These are phyloP conservation scores for Nicotiana sylvestris DNA, from an alignment of 257 asterid species.

Conservation along the genomic window DNA sequence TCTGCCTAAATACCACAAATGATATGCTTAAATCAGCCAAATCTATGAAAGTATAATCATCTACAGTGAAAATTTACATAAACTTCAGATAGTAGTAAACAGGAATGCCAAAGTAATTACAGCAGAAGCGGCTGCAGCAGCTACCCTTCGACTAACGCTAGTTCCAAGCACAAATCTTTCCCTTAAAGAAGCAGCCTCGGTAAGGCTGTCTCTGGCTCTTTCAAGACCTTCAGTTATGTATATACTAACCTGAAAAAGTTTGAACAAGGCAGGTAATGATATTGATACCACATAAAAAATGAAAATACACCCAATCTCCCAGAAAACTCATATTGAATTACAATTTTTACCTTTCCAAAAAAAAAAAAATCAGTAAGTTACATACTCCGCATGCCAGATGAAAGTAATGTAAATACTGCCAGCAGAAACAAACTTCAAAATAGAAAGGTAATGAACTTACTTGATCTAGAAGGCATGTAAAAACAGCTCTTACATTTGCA, in stretches of 20 bases:
- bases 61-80: conserved; percentile 6
- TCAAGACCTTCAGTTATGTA: conserved; percentile 96
- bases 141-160: conserved; percentile 87
- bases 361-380: background rate
- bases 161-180: conserved; percentile 90
- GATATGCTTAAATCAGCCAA: conserved; percentile 14
- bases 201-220: conserved; percentile 87
- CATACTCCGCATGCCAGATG: background rate
- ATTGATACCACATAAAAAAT: background rate
- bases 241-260: conserved; percentile 59
- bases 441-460: conserved; percentile 34
- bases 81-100: conserved; percentile 6
- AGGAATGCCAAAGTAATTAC: conserved; percentile 45
- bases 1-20: conserved; percentile 61
- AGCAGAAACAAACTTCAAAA: conserved; percentile 20
- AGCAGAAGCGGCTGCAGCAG: conserved; percentile 97
- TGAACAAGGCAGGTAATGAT: conserved; percentile 12
- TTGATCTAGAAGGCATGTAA: conserved; percentile 93
- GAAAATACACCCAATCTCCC: background rate
- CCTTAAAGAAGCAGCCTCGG: conserved; percentile 95
- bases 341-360: too few relatives aligned
- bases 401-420: background rate
- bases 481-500: conserved; percentile 78
- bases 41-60: conserved; percentile 5
- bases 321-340: background rate